These are phyloP conservation scores for Penicillium sp. DNA, from an alignment of 2,329 filamentous ascomycete genomes.

Conservation along the genomic window DNA sequence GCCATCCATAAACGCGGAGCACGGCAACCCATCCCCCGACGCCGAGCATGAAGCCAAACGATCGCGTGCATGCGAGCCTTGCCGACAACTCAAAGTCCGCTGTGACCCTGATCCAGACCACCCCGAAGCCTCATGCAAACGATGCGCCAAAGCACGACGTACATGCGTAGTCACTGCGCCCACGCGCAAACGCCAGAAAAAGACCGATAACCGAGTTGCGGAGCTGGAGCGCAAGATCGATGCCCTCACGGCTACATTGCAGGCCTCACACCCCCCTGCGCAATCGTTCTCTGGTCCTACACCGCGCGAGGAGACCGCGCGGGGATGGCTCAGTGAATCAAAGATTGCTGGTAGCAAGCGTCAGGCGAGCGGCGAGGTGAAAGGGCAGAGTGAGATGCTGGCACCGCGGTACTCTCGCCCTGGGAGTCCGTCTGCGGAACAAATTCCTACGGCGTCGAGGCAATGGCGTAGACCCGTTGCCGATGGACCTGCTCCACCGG, in stretches of 20 bases:
- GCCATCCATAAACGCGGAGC: conserved; percentile 2
- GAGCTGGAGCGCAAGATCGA: conserved; percentile 94
- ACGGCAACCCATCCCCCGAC: conserved; percentile 8
- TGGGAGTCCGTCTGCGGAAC: conserved; percentile 22
- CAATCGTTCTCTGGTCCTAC: conserved; percentile 16
- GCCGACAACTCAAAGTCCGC: conserved; percentile 75
- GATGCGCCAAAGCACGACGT: conserved; percentile 79
- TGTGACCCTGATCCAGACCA: conserved; percentile 73
- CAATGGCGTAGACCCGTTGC: conserved; percentile 26
- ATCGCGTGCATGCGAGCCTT: conserved; percentile 72
- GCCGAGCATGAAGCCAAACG: conserved; percentile 59
- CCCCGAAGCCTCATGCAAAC: conserved; percentile 66
- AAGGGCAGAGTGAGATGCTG: conserved; percentile 18
- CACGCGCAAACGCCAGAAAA: conserved; percentile 80
- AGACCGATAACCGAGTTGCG: conserved; percentile 84
- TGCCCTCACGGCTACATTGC: conserved; percentile 76
- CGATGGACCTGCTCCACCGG: conserved; percentile 11
- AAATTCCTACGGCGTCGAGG: conserved; percentile 16
- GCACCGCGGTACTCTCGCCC: conserved; percentile 26
- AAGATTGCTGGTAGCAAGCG: conserved; percentile 33
- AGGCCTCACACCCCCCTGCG: conserved; percentile 51
- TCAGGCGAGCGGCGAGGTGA: conserved; percentile 31
- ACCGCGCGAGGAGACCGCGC: conserved; percentile 40
- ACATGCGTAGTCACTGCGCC: conserved; percentile 75
- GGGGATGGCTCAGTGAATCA: conserved; percentile 28